phyloP scores from a whole-genome alignment of 495 filamentous ascomycete genomes.

The Daldinia vernicosa region DNA sequence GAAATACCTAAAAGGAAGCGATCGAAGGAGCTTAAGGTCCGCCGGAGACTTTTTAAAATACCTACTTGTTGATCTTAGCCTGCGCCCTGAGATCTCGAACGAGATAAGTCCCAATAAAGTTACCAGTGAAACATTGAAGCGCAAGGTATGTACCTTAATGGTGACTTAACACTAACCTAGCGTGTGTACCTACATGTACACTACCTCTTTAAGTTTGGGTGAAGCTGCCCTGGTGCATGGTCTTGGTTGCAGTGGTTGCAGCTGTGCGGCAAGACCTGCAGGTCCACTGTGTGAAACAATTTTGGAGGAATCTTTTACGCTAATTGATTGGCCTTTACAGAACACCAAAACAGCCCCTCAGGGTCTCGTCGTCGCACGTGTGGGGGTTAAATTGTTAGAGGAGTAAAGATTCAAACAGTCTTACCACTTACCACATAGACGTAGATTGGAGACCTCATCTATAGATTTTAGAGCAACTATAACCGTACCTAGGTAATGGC shows the following conservation, averaged over 20 bases:
- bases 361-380: conserved; percentile 8
- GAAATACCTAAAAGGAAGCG: not conserved
- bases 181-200: too few relatives aligned
- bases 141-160: not conserved
- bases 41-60: not conserved
- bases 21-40: conserved; percentile 22
- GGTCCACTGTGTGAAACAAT: conserved; percentile 19
- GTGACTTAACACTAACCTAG: too few relatives aligned
- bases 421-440: not conserved
- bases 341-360: conserved; percentile 7
- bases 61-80: conserved; percentile 15
- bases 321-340: conserved; percentile 24
- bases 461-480: not conserved
- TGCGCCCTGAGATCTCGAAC: conserved; percentile 32
- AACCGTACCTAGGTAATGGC: not conserved
- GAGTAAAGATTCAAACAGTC: not conserved
- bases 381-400: conserved; percentile 6
- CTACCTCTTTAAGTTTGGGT: not conserved
- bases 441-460: conserved; percentile 28
- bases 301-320: not conserved
- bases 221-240: conserved; percentile 1
- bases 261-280: conserved; percentile 33
- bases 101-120: conserved; percentile 1
- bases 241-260: conserved; percentile 13
- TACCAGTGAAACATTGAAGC: conserved; percentile 22